A percentile compares a stretch with the other conserved stretches of the same genome.
phyloP scores from a whole-genome alignment of 495 filamentous ascomycete species.

The Aspergillus campestris region DNA sequence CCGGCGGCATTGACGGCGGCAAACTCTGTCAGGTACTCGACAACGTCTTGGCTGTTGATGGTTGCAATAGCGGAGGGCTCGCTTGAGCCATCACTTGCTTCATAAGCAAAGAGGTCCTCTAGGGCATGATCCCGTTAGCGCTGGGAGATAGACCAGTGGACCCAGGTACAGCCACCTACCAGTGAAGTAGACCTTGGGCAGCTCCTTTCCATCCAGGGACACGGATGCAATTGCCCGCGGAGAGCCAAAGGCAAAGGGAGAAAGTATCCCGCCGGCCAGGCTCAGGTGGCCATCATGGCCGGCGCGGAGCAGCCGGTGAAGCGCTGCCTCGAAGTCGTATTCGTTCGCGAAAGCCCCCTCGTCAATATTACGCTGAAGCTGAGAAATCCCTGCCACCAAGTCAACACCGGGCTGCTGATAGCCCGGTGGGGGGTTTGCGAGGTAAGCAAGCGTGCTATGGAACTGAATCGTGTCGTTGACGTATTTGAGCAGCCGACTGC shows the following conservation, averaged over 20 bases:
- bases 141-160: neutral
- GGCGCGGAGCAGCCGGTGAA: neutral
- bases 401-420: neutral
- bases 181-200: neutral
- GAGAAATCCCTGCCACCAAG: neutral
- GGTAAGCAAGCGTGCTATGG: too few relatives aligned
- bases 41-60: too few relatives aligned
- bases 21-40: too few relatives aligned
- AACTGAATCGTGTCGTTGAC: too few relatives aligned
- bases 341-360: neutral
- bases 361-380: neutral
- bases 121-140: neutral
- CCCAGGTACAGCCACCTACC: neutral
- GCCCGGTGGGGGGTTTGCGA: neutral
- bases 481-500: too few relatives aligned
- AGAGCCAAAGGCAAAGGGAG: neutral
- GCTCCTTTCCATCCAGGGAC: neutral
- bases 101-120: too few relatives aligned
- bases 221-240: neutral
- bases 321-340: constrained; percentile 1
- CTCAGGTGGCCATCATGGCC: neutral
- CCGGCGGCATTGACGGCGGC: too few relatives aligned
- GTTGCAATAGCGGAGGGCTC: too few relatives aligned
- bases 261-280: neutral
- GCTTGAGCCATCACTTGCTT: too few relatives aligned